A percentile compares a stretch with the other conserved stretches of the same genome.
phyloP scores from a whole-genome alignment of 129 eudicot species.

The Flaveria brownii region DNA sequence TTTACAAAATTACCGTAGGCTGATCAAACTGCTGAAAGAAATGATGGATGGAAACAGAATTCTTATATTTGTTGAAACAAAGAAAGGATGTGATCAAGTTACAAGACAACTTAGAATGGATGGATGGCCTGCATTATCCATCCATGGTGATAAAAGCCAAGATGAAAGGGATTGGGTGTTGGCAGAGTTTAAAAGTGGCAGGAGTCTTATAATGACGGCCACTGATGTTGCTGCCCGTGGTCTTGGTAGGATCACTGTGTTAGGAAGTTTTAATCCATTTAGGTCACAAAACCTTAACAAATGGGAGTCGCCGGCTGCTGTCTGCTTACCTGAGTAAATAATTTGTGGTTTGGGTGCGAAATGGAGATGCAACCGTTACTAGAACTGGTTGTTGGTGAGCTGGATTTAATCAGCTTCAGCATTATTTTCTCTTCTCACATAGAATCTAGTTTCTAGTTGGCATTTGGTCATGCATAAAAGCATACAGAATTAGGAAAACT shows the following conservation, averaged over 20 bases:
- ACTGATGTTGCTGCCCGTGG: constrained; percentile 99
- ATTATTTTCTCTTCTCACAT: constrained; percentile 13
- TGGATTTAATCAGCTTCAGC: constrained; percentile 8
- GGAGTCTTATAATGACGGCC: constrained; percentile 97
- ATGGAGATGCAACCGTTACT: constrained; percentile 28
- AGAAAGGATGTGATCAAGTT: constrained; percentile 98
- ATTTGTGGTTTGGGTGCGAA: constrained; percentile 94
- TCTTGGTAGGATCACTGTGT: constrained; percentile 96
- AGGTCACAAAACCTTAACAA: constrained; percentile 39
- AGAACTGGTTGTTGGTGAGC: constrained; percentile 31
- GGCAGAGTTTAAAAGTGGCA: constrained; percentile 97
- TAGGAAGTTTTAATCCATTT: constrained; percentile 44
- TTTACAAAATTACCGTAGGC: constrained; percentile 42
- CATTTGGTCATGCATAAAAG: constrained; percentile 14
- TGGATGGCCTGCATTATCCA: constrained; percentile 98
- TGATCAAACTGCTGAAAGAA: constrained; percentile 77
- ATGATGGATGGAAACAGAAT: constrained; percentile 92
- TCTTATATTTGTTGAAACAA: constrained; percentile 90
- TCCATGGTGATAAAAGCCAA: constrained; percentile 99
- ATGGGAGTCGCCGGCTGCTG: constrained; percentile 96
- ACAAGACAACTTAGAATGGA: constrained; percentile 96
- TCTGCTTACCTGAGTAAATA: constrained; percentile 56
- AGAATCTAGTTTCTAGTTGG: constrained; percentile 18
- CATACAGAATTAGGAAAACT: constrained; percentile 17
- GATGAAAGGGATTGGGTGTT: constrained; percentile 97